Evolutionary conservation across 2,329 filamentous ascomycete genomes (phyloP), one percentile per base, ranked within the genome.

Genomic region (Hypoxylon rubiginosum): DNA sequence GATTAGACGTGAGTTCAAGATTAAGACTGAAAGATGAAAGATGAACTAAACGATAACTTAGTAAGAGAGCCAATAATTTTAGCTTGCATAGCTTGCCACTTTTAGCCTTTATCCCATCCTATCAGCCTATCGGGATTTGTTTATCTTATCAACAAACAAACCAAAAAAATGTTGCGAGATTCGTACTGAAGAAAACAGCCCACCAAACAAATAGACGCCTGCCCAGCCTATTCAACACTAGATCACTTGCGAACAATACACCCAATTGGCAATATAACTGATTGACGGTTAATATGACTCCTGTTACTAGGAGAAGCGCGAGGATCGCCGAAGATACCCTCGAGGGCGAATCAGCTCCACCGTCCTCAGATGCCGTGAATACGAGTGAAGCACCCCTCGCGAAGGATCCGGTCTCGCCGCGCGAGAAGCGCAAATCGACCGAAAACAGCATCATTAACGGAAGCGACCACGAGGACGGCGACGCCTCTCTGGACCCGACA

Each of bases 231-330:
- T 13, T 19, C 10, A 32, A n/a, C 15, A 30, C 15, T 10, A 17
- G 1, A 32, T 36, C 30, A 28, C 19, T 19, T 34, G 17, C 48
- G 2, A 24, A 53, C 10, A 19, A 2, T 32, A 19, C 30, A 24
- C 24, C 24, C 34, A n/a, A 36, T 17, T 24, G 9, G 2, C 11
- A 21, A 43, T 10, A 64, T 19, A 54, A 13, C 26, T 39, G 13
- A 21, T 49, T 24, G 4, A 8, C 6, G 28, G 32, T 26, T 32
- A 65, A 8, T 13, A 74, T 77, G 75, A 68, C 72, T 11, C 71
- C 75, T 8, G 26, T 72, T 9, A 77, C 75, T 19, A 73, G 74
- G 64, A 69, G 71, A 58, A 67, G 66, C 8, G 69, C 71, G 30
- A 73, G 65, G 28, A 58, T 52, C 3, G 19, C 46, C 19, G 32